These are phyloP conservation scores for Aspergillus hiratsukae DNA, from an alignment of 2,329 filamentous ascomycete species.

Conservation along the genomic window DNA sequence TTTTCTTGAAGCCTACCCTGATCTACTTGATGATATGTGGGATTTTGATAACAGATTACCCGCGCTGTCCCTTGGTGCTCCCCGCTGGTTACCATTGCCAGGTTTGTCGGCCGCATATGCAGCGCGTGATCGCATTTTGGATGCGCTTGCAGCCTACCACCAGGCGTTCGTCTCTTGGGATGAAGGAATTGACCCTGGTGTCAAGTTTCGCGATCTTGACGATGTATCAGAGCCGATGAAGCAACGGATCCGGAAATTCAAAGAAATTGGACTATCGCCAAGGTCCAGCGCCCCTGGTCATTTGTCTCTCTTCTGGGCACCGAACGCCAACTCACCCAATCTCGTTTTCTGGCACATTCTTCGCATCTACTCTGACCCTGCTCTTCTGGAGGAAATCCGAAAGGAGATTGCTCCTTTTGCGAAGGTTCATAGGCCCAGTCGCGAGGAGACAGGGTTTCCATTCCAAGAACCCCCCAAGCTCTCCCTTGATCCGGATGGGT, in stretches of 20 bases:
- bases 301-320: slow-evolving; percentile 52
- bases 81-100: slow-evolving; percentile 53
- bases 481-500: slow-evolving; percentile 36
- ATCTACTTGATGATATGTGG: slow-evolving; percentile 53
- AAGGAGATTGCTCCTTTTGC: slow-evolving; percentile 44
- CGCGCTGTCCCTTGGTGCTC: slow-evolving; percentile 51
- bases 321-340: slow-evolving; percentile 50
- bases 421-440: slow-evolving; percentile 33
- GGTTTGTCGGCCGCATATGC: slow-evolving; percentile 46
- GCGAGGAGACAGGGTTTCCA: slow-evolving; percentile 36
- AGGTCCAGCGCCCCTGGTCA: slow-evolving; percentile 39
- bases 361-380: slow-evolving; percentile 41
- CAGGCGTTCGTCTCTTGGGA: slow-evolving; percentile 40
- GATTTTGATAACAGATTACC: slow-evolving; percentile 52
- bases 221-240: slow-evolving; percentile 46
- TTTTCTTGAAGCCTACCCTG: slow-evolving; percentile 49
- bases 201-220: slow-evolving; percentile 45
- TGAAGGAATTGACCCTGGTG: slow-evolving; percentile 39
- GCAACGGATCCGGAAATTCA: slow-evolving; percentile 39
- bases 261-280: slow-evolving; percentile 33
- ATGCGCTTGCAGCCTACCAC: slow-evolving; percentile 40
- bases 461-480: slow-evolving; percentile 43
- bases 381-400: slow-evolving; percentile 40
- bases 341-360: slow-evolving; percentile 51
- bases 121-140: slow-evolving; percentile 40